Percentiles rank a stretch among this genome's conserved stretches.
Evolutionary conservation across 164 flowering plant species (phyloP).

Genomic region (Annona squamosa): DNA sequence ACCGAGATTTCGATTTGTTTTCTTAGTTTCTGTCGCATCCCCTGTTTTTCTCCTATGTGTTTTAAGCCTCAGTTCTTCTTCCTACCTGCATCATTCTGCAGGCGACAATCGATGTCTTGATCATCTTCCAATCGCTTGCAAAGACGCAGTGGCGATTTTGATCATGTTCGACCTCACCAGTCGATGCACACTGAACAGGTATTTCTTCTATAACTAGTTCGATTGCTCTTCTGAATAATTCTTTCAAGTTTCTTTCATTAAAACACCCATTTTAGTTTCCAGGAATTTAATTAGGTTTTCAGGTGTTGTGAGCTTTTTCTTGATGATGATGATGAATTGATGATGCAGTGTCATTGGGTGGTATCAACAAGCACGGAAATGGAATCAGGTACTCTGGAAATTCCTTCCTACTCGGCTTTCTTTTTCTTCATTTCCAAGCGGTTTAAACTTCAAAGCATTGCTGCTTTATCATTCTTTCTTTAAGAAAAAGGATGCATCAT

Average conservation of each 20-base stretch:
- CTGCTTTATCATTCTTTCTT: no score
- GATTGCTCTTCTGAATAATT: neutral
- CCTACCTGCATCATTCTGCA: conserved; percentile 13
- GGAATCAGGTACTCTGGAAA: conserved; percentile 62
- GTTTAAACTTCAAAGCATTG: no score
- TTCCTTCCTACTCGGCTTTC: neutral
- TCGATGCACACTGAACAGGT: conserved; percentile 84
- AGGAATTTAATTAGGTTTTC: neutral
- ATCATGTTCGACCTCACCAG: conserved; percentile 94
- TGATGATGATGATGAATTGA: no score
- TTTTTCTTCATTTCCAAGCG: no score
- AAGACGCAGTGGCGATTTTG: conserved; percentile 77
- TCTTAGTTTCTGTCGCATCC: neutral
- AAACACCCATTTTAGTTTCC: neutral
- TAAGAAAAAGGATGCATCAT: no score
- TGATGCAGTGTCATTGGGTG: conserved; percentile 70
- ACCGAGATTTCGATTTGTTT: neutral
- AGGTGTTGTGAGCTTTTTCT: neutral
- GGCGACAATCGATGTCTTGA: conserved; percentile 53
- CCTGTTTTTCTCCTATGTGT: neutral
- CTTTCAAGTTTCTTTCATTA: neutral
- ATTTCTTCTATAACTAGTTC: neutral
- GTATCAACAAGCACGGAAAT: conserved; percentile 73
- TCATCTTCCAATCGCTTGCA: conserved; percentile 82
- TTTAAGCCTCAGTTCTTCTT: neutral